Percentiles rank a stretch among this genome's conserved stretches.
These are phyloP conservation scores for Plasmopara viticola DNA, from an alignment of 352 stramenopile species.

Conservation along the genomic window DNA sequence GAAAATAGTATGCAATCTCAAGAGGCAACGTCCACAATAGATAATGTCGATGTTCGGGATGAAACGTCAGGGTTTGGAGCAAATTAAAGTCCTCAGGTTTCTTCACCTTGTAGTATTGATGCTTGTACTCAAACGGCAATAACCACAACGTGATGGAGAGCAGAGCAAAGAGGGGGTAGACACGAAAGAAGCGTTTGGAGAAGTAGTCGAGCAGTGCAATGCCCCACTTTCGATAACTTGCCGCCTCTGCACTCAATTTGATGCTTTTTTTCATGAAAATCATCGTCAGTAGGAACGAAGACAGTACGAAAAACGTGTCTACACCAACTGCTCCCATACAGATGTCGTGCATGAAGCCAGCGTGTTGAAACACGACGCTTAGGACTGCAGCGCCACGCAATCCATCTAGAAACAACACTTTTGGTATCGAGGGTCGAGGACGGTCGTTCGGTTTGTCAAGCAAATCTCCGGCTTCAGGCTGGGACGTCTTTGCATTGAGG, in stretches of 20 bases:
- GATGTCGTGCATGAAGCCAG: not conserved
- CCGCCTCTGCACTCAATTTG: not conserved
- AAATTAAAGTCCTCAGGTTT: not conserved
- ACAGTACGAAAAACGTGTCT: not conserved
- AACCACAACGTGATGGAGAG: not conserved
- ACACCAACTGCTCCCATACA: not conserved
- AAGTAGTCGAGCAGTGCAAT: not conserved
- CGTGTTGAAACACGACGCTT: not conserved
- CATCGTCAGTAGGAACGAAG: not conserved
- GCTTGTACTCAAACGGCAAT: conserved; percentile 1
- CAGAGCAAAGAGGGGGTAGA: not conserved
- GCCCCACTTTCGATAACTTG: not conserved
- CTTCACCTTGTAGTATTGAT: conserved; percentile 1
- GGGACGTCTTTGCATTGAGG: not conserved
- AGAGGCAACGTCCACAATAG: not conserved
- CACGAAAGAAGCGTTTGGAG: not conserved
- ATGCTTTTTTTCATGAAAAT: conserved; percentile 2
- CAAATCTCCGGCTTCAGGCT: not conserved
- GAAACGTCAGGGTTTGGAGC: not conserved
- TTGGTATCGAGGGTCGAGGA: not conserved
- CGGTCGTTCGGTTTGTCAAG: not conserved
- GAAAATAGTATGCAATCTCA: not conserved
- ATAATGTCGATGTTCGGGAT: not conserved
- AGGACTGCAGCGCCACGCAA: not conserved
- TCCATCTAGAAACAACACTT: not conserved